These are phyloP conservation scores for Nakazawaea wickerhamii DNA, from an alignment of 805 yeast genomes.

Conservation along the genomic window DNA sequence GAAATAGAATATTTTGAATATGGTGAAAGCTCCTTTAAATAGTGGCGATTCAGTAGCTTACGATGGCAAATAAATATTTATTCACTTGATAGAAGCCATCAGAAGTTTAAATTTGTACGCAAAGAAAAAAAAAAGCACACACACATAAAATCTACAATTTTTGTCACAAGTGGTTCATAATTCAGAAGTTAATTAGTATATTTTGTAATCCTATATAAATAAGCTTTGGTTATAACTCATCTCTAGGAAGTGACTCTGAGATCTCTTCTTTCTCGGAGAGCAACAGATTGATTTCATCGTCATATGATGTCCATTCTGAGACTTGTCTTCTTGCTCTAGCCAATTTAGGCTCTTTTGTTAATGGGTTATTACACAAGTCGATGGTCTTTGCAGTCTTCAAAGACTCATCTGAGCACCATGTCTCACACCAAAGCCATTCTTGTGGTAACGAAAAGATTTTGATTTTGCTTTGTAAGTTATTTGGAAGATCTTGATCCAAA, in stretches of 20 bases:
- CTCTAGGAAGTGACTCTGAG: slow-evolving; percentile 2
- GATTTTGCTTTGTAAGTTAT: slow-evolving; percentile 64
- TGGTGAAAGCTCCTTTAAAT: not conserved
- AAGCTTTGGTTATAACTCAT: slow-evolving; percentile 8
- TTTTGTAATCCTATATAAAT: too few species aligned
- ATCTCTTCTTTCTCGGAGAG: slow-evolving; percentile 1
- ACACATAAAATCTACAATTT: too few species aligned
- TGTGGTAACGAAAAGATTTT: slow-evolving; percentile 71
- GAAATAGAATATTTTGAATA: not conserved
- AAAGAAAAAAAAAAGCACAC: not conserved
- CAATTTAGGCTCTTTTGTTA: slow-evolving; percentile 73
- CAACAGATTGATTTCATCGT: slow-evolving; percentile 41
- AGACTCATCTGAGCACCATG: slow-evolving; percentile 76
- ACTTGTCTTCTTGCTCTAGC: slow-evolving; percentile 71
- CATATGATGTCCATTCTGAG: slow-evolving; percentile 73
- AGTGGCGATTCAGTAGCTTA: not conserved
- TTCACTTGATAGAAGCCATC: slow-evolving; percentile 1
- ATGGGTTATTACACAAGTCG: slow-evolving; percentile 80
- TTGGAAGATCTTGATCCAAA: slow-evolving; percentile 91
- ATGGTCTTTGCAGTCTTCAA: slow-evolving; percentile 65
- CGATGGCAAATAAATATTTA: not conserved
- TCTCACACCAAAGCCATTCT: slow-evolving; percentile 92
- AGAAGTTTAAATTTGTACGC: not conserved
- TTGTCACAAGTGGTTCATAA: not conserved
- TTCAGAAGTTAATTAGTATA: too few species aligned